phyloP scores from a whole-genome alignment of 306 rosid genomes.

The Vigna reflexopilosa region DNA sequence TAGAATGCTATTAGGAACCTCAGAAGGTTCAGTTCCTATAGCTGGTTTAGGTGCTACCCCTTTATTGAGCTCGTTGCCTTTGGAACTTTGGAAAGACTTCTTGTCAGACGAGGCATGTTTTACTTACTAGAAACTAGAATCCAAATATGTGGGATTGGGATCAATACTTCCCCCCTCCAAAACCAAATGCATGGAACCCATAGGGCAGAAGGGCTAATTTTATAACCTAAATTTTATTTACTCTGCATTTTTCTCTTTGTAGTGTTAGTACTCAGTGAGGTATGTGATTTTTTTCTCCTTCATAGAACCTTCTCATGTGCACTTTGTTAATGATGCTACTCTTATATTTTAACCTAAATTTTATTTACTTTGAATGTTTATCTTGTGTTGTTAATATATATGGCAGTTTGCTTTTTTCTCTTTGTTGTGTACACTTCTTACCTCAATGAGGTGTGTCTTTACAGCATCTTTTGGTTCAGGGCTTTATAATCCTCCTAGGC shows the following conservation, averaged over 20 bases:
- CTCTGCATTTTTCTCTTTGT: background rate
- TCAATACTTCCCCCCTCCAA: background rate
- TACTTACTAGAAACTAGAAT: background rate
- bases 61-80: background rate
- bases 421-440: background rate
- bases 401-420: background rate
- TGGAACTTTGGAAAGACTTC: background rate
- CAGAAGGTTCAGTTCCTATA: background rate
- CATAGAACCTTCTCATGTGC: no score
- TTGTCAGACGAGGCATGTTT: background rate
- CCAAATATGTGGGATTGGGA: background rate
- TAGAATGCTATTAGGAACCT: background rate
- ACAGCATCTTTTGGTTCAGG: background rate
- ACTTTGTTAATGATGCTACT: no score
- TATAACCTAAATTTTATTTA: background rate
- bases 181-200: background rate
- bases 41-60: slow-evolving; percentile 9
- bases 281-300: no score
- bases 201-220: background rate
- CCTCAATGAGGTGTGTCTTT: background rate
- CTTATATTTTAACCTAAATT: no score
- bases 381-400: background rate
- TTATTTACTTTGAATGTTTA: background rate
- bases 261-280: no score
- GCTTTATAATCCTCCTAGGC: background rate